These are phyloP conservation scores for Cystobasidium ongulense DNA, from an alignment of 768 basidiomycete species.

Conservation along the genomic window DNA sequence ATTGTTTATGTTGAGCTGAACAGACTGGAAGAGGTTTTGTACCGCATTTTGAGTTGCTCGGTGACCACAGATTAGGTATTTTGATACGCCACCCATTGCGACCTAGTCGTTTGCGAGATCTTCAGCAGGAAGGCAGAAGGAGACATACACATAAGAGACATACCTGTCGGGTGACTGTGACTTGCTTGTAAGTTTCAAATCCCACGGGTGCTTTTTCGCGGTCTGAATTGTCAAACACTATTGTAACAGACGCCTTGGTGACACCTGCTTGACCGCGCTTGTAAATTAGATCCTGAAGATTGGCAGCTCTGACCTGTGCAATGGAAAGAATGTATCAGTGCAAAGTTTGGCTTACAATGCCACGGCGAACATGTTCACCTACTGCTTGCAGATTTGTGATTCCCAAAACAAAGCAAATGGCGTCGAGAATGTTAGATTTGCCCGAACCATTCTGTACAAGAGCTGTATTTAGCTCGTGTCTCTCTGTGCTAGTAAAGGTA, in stretches of 20 bases:
- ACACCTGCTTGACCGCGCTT: conserved; percentile 97
- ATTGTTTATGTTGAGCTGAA: conserved; percentile 98
- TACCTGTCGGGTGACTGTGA: conserved; percentile 86
- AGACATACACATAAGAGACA: conserved; percentile 48
- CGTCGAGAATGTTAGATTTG: conserved; percentile 98
- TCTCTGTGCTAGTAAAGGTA: not conserved
- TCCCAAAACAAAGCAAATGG: conserved; percentile 96
- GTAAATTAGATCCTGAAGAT: conserved; percentile 96
- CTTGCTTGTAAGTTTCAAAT: conserved; percentile 68
- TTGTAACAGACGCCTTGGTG: conserved; percentile 93
- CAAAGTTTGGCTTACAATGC: not conserved
- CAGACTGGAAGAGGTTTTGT: conserved; percentile 87
- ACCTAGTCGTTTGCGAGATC: not conserved
- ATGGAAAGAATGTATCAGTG: not conserved
- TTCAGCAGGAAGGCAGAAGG: not conserved
- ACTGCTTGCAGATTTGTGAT: conserved; percentile 73
- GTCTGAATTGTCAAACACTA: conserved; percentile 97
- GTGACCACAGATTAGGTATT: conserved; percentile 93
- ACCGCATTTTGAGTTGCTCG: conserved; percentile 75
- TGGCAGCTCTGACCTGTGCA: conserved; percentile 77
- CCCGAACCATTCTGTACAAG: conserved; percentile 67
- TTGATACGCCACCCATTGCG: conserved; percentile 81
- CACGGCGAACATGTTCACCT: no score
- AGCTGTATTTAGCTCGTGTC: not conserved
- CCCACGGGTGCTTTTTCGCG: conserved; percentile 68